Evolutionary conservation across 257 asterid genomes (phyloP), one percentile per base, ranked within the genome.

Genomic region (Eucommia ulmoides): DNA sequence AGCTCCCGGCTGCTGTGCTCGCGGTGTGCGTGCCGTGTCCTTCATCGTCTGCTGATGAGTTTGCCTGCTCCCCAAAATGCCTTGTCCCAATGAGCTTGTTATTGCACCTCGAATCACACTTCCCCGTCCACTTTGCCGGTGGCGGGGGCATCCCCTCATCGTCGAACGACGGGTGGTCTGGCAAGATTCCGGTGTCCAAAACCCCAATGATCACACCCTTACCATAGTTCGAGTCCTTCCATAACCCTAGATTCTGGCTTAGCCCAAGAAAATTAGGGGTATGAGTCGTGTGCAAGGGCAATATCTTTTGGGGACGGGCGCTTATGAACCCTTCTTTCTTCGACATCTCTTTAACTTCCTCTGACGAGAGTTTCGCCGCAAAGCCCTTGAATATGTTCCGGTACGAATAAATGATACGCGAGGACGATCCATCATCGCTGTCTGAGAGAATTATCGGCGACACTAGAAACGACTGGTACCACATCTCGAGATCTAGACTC

Each of bases 11-110:
- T 0, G 84, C 82, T 10, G 69, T 80, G 56, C 80, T 23, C 0
- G 89, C 76, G 0, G 79, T 67, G 26, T 74, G 84, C 0, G 84
- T 73, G 7, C 84, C 84, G 19, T 80, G 88, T 7, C 84, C 88
- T 8, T 2, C 7, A 0, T 11, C 12, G 21, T 76, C 84, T 0
- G 64, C 10, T 0, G 70, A 63, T 0, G 65, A 44, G 1, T 48
- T 63, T 1, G 24, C 18, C 2, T 19, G 62, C 0, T 2, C 5
- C 0, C 6, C 1, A 1, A 65, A 59, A 26, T 23, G 8, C 24
- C 80, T 63, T 0, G 78, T 80, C 38, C 89, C 89, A 3, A 76
- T 76, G 46, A 80, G 61, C 57, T 76, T 76, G 50, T 74, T 80
- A 33, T 80, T 44, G 23, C 47, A 48, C 19, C 48, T 54, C 22